Base-by-base conservation (phyloP, 345 rosid species). In the Streptanthus diversifolius region DNA sequence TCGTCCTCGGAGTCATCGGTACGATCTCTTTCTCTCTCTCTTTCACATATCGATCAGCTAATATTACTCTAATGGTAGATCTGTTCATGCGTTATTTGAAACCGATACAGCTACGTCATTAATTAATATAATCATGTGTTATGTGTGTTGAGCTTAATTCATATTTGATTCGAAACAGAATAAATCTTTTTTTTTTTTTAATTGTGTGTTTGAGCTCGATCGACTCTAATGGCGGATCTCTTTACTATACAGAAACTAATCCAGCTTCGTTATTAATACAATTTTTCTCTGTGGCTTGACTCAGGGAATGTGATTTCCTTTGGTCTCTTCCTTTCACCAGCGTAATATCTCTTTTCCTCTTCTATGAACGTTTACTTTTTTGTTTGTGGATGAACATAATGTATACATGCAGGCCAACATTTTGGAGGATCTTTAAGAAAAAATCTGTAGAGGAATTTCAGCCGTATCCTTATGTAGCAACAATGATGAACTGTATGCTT, bases 231-330 rank as follows among this genome's bases (percentile, higher is more conserved):
- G 39, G 39, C 39, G 39, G 48, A 43, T 43, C 21, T 6, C 0
- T 43, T 5, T 40, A 15, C 15, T 33, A 5, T n/a, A n/a, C n/a
- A n/a, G n/a, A n/a, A n/a, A n/a, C n/a, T n/a, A n/a, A n/a, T n/a
- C n/a, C n/a, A 27, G 30, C 8, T 41, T 41, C 47, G 4, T 40
- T 29, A 33, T 35, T 55, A 37, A n/a, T 18, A 35, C 13, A 35
- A 7, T 3, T 51, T 32, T 22, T 30, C 0, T 10, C 3, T 14
- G 12, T 36, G 5, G 29, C 3, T 43, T 33, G 61, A 55, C 9
- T 6, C 81, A 85, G 93, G 93, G 27, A 86, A 84, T 71, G 70
- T 84, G 12, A 80, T 86, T 39, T 86, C 90, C 37, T 86, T 84
- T 43, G 73, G 76, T 59, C 75, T 86, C 1, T 84, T 84, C 47